These are phyloP conservation scores for Taiozyma onychis DNA, from an alignment of 1,139 yeast species.

Conservation along the genomic window DNA sequence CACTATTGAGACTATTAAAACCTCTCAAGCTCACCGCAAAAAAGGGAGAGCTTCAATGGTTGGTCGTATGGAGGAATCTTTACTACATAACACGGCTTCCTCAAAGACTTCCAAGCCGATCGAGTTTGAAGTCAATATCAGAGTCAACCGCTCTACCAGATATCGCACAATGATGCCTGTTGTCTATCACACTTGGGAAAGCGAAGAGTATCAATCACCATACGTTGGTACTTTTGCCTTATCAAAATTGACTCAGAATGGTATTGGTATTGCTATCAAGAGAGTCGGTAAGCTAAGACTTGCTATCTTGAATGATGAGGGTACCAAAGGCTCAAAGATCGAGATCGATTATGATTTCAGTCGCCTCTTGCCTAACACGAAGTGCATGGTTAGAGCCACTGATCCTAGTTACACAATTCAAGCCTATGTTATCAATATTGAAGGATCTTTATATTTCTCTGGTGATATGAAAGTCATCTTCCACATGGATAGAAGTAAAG, in stretches of 20 bases:
- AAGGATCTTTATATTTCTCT: constrained; percentile 29
- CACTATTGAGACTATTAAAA: not conserved
- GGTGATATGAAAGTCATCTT: constrained; percentile 34
- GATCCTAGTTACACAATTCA: constrained; percentile 9
- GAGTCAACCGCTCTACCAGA: not conserved
- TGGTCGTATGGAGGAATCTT: not conserved
- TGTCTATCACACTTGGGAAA: not conserved
- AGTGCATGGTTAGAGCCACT: constrained; percentile 30
- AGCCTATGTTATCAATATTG: constrained; percentile 21
- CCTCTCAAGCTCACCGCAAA: not conserved
- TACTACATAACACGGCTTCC: not conserved
- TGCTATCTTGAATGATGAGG: constrained; percentile 32
- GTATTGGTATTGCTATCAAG: constrained; percentile 13
- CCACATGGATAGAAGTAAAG: constrained; percentile 22
- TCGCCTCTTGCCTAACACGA: constrained; percentile 25
- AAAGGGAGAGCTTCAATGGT: not conserved
- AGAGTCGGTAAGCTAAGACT: constrained; percentile 6
- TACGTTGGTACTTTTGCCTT: constrained; percentile 36
- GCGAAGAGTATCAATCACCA: constrained; percentile 20
- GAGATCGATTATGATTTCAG: constrained; percentile 34
- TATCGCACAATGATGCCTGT: not conserved
- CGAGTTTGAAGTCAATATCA: not conserved
- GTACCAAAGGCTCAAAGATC: constrained; percentile 32
- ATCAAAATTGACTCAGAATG: constrained; percentile 12
- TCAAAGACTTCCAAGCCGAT: not conserved